Evolutionary conservation across 495 filamentous ascomycete species (phyloP).

Genomic region (Tuber aestivum): DNA sequence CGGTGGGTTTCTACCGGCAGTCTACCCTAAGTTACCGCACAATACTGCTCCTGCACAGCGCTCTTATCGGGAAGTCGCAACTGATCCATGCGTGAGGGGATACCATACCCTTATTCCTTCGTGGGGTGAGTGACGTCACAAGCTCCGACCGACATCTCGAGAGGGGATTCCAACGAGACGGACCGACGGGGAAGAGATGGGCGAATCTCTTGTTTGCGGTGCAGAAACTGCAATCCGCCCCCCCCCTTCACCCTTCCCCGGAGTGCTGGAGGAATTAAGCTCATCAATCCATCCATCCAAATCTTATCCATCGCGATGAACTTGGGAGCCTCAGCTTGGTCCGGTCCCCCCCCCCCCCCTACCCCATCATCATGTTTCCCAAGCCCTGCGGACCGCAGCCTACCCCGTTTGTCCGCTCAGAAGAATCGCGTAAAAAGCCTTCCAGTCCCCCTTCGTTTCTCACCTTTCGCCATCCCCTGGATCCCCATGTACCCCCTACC

Average conservation of each 20-base stretch:
- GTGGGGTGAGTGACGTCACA: background rate
- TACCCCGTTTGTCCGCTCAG: background rate
- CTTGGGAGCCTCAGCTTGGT: background rate
- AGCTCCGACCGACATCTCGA: background rate
- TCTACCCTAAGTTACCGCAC: too few relatives aligned
- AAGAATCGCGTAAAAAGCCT: background rate
- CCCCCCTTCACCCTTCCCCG: background rate
- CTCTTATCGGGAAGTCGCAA: slow-evolving; percentile 15
- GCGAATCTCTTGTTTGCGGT: background rate
- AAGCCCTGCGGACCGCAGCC: background rate
- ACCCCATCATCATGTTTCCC: background rate
- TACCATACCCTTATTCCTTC: too few relatives aligned
- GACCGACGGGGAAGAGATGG: background rate
- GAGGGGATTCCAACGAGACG: background rate
- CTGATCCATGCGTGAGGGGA: background rate
- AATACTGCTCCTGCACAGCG: too few relatives aligned
- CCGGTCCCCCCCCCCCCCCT: background rate
- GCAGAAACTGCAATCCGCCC: background rate
- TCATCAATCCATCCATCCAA: background rate
- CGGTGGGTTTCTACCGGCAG: too few relatives aligned
- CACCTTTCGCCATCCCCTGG: background rate
- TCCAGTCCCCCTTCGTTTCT: background rate
- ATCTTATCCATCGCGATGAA: background rate
- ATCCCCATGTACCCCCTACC: background rate
- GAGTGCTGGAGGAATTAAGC: background rate